phyloP scores from a whole-genome alignment of 495 filamentous ascomycete genomes.

The Trichoderma asperelloides region DNA sequence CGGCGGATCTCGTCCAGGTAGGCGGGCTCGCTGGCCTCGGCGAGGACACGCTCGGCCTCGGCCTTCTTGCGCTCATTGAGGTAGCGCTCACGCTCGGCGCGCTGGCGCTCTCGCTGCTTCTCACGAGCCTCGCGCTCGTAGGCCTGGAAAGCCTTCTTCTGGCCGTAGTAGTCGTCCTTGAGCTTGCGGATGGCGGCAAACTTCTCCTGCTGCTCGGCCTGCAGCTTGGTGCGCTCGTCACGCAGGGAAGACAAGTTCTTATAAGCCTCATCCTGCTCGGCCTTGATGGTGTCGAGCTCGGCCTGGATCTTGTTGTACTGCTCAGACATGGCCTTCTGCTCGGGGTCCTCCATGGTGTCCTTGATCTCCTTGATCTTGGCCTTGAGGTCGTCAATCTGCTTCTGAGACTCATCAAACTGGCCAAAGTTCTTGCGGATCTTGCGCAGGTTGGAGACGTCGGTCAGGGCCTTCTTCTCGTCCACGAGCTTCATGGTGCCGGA shows the following conservation, averaged over 20 bases:
- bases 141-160: conserved; percentile 64
- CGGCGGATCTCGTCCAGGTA: conserved; percentile 86
- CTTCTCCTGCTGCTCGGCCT: conserved; percentile 75
- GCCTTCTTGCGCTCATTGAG: conserved; percentile 80
- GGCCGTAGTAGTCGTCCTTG: conserved; percentile 76
- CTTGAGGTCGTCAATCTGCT: conserved; percentile 76
- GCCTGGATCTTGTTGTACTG: conserved; percentile 70
- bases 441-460: conserved; percentile 69
- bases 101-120: conserved; percentile 47
- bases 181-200: conserved; percentile 67
- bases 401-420: conserved; percentile 70
- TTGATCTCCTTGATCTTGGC: conserved; percentile 75
- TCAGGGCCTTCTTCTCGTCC: conserved; percentile 89
- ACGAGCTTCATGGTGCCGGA: conserved; percentile 84
- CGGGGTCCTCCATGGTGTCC: conserved; percentile 84
- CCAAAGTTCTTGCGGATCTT: conserved; percentile 87
- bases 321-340: conserved; percentile 77
- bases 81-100: conserved; percentile 62
- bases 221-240: conserved; percentile 78
- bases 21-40: conserved; percentile 81
- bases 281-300: conserved; percentile 82
- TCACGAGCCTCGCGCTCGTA: conserved; percentile 74
- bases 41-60: conserved; percentile 73
- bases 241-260: conserved; percentile 77
- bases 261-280: conserved; percentile 78